Base-by-base conservation (phyloP, 2,329 filamentous ascomycete genomes). In the Microdochium paspali region DNA sequence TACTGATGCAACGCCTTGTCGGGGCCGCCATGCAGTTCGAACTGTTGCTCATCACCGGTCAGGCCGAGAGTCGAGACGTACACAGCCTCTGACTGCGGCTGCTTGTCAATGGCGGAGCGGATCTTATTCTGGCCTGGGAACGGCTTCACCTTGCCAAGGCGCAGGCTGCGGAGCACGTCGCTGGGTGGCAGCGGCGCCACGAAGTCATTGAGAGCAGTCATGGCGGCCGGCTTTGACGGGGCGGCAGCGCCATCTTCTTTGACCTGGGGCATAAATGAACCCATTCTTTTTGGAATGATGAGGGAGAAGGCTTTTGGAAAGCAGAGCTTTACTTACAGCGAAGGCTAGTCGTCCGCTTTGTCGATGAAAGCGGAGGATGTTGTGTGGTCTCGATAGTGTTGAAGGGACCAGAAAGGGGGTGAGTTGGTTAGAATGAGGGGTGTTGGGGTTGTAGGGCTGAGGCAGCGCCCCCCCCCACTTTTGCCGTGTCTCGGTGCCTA, bases 1-100 rank as follows among this genome's bases (percentile, higher is more conserved):
- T 84, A 78, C 4, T 71, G 73, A 24, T 81, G 73, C 7, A 85
- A 64, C 2, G 80, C 82, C 59, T 84, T 84, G 48, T 86, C 82
- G 0, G 68, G 60, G 0, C 77, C 76, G 20, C 75, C 77, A 48
- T 85, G 81, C 46, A 76, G 74, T 1, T 70, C 70, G 42, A 70
- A 72, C 32, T 81, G 75, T 46, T 82, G 78, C 56, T 83, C 77
- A 50, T 84, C 81, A 21, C 66, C 73, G 9, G 70, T 66, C n/a
- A 82, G 70, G 0, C 80, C 81, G 2, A 70, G 56, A 24, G 59
- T 64, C 2, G 60, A 64, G 40, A 82, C 66, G 4, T 62, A 59
- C 3, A 80, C 65, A 0, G 67, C 68, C 0, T 65, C 71, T 2
- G 61, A 24, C 10, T 70, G 66, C 1, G 68, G 51, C 1, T 56